Evolutionary conservation across 495 filamentous ascomycete species (phyloP).

Genomic region (Xylaria flabelliformis): DNA sequence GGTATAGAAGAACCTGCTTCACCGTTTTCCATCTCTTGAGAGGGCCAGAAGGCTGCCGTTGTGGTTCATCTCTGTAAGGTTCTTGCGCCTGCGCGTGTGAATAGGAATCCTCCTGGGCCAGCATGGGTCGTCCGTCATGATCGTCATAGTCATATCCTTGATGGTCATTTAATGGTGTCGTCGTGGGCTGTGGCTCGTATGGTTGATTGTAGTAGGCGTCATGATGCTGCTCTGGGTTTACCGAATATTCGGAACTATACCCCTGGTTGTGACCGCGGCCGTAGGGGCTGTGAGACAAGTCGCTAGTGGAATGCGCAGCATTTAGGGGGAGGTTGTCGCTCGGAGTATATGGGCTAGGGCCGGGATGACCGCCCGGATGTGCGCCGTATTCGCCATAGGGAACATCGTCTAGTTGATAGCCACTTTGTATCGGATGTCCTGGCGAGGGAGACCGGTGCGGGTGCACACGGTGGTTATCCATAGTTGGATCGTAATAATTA

Average conservation of each 20-base stretch:
- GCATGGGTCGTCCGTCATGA: conserved; percentile 57
- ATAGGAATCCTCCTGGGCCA: conserved; percentile 54
- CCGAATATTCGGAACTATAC: conserved; percentile 67
- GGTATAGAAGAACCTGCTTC: conserved; percentile 95
- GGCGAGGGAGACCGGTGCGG: conserved; percentile 65
- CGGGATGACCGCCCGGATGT: conserved; percentile 52
- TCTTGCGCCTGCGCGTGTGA: conserved; percentile 45
- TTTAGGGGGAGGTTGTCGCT: conserved; percentile 44
- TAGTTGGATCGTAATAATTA: conserved; percentile 62
- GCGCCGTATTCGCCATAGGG: conserved; percentile 56
- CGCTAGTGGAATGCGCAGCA: conserved; percentile 77
- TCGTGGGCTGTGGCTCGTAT: conserved; percentile 67
- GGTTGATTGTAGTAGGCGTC: conserved; percentile 85
- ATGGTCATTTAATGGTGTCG: conserved; percentile 56
- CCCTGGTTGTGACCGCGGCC: conserved; percentile 72
- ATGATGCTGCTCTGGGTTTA: conserved; percentile 84
- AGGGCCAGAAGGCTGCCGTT: conserved; percentile 60
- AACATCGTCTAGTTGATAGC: conserved; percentile 75
- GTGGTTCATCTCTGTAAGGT: conserved; percentile 55
- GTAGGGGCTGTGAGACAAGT: conserved; percentile 66
- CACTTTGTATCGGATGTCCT: conserved; percentile 60
- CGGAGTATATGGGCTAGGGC: conserved; percentile 61
- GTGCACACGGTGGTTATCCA: conserved; percentile 61
- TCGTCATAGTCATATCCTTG: conserved; percentile 61
- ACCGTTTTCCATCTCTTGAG: conserved; percentile 97